Evolutionary conservation across 495 filamentous ascomycete genomes (phyloP).

Genomic region (Penicillium roqueforti): DNA sequence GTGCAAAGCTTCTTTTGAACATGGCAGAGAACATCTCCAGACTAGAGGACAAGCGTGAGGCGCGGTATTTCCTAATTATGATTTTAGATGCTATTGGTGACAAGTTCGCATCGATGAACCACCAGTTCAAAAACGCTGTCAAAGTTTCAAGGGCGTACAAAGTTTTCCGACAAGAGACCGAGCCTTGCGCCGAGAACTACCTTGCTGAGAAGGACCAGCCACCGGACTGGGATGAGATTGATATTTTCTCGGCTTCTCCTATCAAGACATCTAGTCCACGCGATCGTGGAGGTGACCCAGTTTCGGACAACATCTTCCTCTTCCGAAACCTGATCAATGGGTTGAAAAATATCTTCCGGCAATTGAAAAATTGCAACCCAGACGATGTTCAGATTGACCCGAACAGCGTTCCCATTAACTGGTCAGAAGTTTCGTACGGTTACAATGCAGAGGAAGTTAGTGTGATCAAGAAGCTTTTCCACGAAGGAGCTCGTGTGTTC

Average conservation of each 20-base stretch:
- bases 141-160: slow-evolving; percentile 80
- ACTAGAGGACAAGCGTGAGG: slow-evolving; percentile 84
- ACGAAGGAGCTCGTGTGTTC: slow-evolving; percentile 92
- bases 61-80: slow-evolving; percentile 93
- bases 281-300: slow-evolving; percentile 84
- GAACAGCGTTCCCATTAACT: slow-evolving; percentile 76
- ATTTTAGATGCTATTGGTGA: slow-evolving; percentile 96
- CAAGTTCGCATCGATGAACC: slow-evolving; percentile 97
- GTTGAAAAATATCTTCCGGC: slow-evolving; percentile 93
- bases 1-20: slow-evolving; percentile 91
- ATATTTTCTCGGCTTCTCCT: slow-evolving; percentile 93
- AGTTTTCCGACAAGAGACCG: slow-evolving; percentile 55
- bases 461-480: slow-evolving; percentile 95
- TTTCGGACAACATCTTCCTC: slow-evolving; percentile 96
- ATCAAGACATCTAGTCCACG: slow-evolving; percentile 94
- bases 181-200: slow-evolving; percentile 64
- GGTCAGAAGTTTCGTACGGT: slow-evolving; percentile 92
- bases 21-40: slow-evolving; percentile 96
- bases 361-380: slow-evolving; percentile 86
- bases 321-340: slow-evolving; percentile 99
- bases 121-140: slow-evolving; percentile 88
- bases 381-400: slow-evolving; percentile 61
- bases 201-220: slow-evolving; percentile 73
- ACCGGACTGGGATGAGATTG: slow-evolving; percentile 95
- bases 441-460: slow-evolving; percentile 97